These are phyloP conservation scores for Lithospermum erythrorhizon DNA, from an alignment of 257 asterid genomes.

Conservation along the genomic window DNA sequence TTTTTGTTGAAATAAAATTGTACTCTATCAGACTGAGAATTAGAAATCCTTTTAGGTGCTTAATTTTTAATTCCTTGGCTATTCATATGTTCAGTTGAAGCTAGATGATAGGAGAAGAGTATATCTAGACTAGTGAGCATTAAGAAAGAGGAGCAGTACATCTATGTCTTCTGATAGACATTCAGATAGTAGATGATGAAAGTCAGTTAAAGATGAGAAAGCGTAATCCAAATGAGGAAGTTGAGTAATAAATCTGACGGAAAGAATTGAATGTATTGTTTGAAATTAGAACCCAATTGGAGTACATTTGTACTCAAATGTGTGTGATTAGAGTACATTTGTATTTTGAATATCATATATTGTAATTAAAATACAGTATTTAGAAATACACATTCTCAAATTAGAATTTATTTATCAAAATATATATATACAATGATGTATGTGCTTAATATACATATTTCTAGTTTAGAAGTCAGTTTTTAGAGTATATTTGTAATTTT, in stretches of 20 bases:
- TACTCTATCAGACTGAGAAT: not conserved
- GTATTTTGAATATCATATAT: no score
- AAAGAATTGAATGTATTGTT: conserved; percentile 56
- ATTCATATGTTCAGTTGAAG: conserved; percentile 36
- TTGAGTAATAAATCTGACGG: conserved; percentile 63
- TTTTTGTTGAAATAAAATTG: not conserved
- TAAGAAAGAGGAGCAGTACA: conserved; percentile 53
- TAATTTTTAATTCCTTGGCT: conserved; percentile 7
- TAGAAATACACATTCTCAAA: no score
- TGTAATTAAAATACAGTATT: no score
- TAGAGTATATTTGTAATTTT: no score
- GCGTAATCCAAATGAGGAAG: conserved; percentile 54
- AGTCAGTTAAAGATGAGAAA: conserved; percentile 47
- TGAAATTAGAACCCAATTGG: no score
- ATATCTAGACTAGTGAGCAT: conserved; percentile 63
- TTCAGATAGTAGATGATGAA: conserved; percentile 50
- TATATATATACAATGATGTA: no score
- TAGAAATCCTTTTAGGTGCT: not conserved
- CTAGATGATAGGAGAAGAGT: conserved; percentile 79
- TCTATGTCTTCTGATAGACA: conserved; percentile 45
- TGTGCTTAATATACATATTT: no score
- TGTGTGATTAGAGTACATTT: no score
- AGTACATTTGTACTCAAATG: no score
- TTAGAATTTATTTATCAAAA: no score
- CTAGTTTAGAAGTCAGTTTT: no score